Evolutionary conservation across 148 eudicot species (phyloP).

Genomic region (Diospyros lotus): DNA sequence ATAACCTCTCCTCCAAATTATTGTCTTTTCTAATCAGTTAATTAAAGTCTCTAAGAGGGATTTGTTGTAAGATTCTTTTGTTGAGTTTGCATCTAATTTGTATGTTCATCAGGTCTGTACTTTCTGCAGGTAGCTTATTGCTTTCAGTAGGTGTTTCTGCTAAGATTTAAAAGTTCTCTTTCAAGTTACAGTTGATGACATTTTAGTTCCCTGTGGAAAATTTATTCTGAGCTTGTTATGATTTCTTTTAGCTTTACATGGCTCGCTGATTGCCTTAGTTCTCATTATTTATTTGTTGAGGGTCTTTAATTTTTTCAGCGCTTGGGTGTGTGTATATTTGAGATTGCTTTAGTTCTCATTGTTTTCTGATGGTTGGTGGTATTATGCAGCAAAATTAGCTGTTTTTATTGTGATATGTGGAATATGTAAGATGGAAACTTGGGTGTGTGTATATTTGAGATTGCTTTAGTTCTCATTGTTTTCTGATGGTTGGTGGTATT

Average conservation of each 20-base stretch:
- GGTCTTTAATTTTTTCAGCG: too few relatives aligned
- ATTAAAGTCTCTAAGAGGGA: too few relatives aligned
- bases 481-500: not conserved
- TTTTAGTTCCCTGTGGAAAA: not conserved
- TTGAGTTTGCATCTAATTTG: too few relatives aligned
- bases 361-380: not conserved
- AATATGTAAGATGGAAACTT: too few relatives aligned
- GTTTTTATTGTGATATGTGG: too few relatives aligned
- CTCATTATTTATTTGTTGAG: not conserved
- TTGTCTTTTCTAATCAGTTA: too few relatives aligned
- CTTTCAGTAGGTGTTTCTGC: not conserved
- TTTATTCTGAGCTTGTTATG: not conserved
- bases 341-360: not conserved
- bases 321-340: not conserved
- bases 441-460: not conserved
- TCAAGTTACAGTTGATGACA: not conserved
- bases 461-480: not conserved
- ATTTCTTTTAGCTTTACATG: not conserved
- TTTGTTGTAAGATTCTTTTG: too few relatives aligned
- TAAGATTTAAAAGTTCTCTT: not conserved
- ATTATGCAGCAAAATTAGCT: not conserved
- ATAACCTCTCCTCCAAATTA: too few relatives aligned
- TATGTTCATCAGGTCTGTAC: too few relatives aligned
- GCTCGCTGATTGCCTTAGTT: not conserved
- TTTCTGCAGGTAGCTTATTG: not conserved